Evolutionary conservation across 345 rosid species (phyloP), one percentile per base, ranked within the genome.

Genomic region (Eucalyptus sideroxylon): DNA sequence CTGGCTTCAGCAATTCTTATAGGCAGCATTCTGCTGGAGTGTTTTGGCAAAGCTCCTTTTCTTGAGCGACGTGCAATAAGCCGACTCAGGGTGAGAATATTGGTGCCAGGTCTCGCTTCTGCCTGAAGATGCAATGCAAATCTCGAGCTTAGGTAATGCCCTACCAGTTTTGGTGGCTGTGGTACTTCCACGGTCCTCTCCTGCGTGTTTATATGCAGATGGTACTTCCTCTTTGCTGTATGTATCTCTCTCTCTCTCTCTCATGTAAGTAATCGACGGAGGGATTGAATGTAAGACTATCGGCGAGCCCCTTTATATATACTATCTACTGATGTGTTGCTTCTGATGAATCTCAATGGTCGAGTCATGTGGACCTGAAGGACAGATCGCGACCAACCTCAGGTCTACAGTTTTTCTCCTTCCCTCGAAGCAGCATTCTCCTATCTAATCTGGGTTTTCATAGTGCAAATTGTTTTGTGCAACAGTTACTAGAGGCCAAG

Each of bases 1-100:
- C 55, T 97, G 99, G 99, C 98, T 96, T 87, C 92, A 90, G 93
- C 99, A 92, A 86, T 95, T 98, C 87, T 49, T 47, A 17, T 50
- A 86, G 87, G 56, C 56, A 27, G 51, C 87, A 47, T 86, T 86
- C 34, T 21, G 56, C 26, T 27, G 87, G 26, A 86, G 56, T 50
- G 37, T 50, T 86, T 50, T 15, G 87, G 85, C 3, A 2, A 23
- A 37, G 85, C 30, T 40, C 60, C 16, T 86, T 31, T 86, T 86
- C 31, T 17, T 40, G 27, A 40, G 24, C 13, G 16, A 77, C 27
- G 5, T 40, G 83, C 83, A 21, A 77, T 21, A 9, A 21, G 85
- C 47, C 3, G 3, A 24, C 47, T 40, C 30, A 40, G 85, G 47
- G 47, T 40, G 85, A 40, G 85, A 77, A 40, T 42, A 77, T 77